Conservation (phyloP, 768 basidiomycete species). For the Cyclocybe aegerita region DNA sequence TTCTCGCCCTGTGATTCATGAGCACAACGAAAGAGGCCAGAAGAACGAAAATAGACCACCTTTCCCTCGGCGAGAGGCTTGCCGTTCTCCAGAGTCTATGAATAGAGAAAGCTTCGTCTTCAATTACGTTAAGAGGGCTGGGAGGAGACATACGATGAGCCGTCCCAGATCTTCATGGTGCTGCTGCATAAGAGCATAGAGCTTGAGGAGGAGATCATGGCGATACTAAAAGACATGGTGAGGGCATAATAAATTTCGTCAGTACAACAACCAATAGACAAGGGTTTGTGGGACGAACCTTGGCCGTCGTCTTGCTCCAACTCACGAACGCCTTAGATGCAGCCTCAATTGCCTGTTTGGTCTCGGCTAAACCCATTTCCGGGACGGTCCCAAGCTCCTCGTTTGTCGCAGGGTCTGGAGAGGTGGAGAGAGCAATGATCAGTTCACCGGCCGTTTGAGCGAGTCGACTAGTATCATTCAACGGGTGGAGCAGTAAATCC, state of each 20-base stretch:
- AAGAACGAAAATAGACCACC: conserved; percentile 34
- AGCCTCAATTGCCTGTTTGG: conserved; percentile 79
- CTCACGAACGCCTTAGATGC: conserved; percentile 78
- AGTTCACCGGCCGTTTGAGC: neutral
- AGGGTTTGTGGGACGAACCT: conserved; percentile 43
- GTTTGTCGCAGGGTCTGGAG: conserved; percentile 82
- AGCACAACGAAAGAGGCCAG: neutral
- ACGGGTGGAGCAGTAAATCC: neutral
- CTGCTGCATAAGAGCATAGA: conserved; percentile 77
- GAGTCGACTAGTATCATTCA: too few relatives aligned
- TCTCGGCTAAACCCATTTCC: conserved; percentile 86
- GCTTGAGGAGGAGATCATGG: conserved; percentile 80
- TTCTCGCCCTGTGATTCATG: conserved; percentile 68
- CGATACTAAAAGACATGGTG: conserved; percentile 50
- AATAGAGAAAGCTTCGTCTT: conserved; percentile 4
- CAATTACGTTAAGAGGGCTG: conserved; percentile 23
- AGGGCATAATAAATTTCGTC: neutral
- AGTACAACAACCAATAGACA: neutral
- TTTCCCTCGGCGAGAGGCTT: conserved; percentile 85
- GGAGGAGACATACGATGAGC: conserved; percentile 66
- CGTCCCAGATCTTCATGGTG: conserved; percentile 85
- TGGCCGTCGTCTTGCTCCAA: conserved; percentile 88
- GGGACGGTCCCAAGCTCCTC: conserved; percentile 83
- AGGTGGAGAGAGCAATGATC: neutral
- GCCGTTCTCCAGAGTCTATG: conserved; percentile 91